Evolutionary conservation across 257 asterid genomes (phyloP), one percentile per base, ranked within the genome.

Genomic region (Anisodus tanguticus): DNA sequence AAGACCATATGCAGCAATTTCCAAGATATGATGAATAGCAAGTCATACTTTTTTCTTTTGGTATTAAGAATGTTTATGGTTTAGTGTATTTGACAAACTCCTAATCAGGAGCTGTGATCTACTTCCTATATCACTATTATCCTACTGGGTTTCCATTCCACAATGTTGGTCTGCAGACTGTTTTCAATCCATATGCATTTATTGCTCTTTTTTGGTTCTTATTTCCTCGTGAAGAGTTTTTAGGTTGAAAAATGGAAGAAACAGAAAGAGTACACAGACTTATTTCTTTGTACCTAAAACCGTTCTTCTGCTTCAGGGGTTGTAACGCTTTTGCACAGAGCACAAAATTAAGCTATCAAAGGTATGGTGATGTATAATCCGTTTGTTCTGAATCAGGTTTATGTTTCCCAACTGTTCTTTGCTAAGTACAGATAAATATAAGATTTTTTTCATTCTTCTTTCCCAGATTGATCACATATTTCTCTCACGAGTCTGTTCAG

Each of bases 321-420:
- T 96, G 92, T 98, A 96, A 84, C 97, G 98, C 59, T 96, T 92
- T 88, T 96, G 98, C 89, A 96, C 91, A 66, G 98, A 96, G 90
- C 97, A 94, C 85, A 96, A 91, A 88, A 94, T 96, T 82, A 96
- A 96, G 88, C 86, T 96, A 87, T 96, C 98, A 8, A 96, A 94
- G 97, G 99, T 94, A 88, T 55, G 86, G n/a, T 69, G 51, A 59
- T 16, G 53, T 57, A 68, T 64, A 43, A 79, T 62, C 3, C 35
- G 4, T 26, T 55, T 11, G 49, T 26, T 13, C 26, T 2, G 7
- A 31, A 31, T 22, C 45, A 37, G 5, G 9, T 5, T 19, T 49
- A 26, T 35, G 22, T 5, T 9, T 66, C 66, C 12, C n/a, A 10
- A 49, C 35, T 31, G 72, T 67, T 15, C 43, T 83, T 39, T 49